Evolutionary conservation across 139 green algal genomes (phyloP).

Genomic region (Chlorella sorokiniana): DNA sequence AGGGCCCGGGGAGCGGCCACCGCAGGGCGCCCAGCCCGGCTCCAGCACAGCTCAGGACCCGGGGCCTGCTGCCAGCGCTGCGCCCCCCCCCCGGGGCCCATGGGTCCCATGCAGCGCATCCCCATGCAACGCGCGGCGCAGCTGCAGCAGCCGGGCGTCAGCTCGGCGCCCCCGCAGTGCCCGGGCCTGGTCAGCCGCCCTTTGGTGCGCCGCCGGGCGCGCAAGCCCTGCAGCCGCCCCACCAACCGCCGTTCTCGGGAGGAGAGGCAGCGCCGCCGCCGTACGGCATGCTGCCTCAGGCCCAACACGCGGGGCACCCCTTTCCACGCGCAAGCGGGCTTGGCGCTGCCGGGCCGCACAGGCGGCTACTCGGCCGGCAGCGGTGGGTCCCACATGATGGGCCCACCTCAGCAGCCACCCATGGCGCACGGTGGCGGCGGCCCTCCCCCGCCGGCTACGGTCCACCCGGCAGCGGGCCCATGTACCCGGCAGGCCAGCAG

Average conservation of each 20-base stretch:
- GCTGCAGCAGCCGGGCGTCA: background rate
- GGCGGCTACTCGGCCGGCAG: too few species aligned
- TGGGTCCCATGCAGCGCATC: background rate
- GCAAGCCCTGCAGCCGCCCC: too few species aligned
- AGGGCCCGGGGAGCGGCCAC: background rate
- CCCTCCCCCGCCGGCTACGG: too few species aligned
- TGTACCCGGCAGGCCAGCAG: too few species aligned
- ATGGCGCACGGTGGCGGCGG: too few species aligned
- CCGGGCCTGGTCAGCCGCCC: background rate
- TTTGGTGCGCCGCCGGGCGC: background rate
- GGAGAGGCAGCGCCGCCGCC: background rate
- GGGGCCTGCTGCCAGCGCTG: background rate
- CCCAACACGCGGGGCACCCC: too few species aligned
- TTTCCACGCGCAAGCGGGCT: too few species aligned
- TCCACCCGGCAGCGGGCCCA: too few species aligned
- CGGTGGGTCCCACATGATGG: too few species aligned
- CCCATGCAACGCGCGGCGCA: background rate
- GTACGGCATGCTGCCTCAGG: too few species aligned
- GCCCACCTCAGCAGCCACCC: too few species aligned
- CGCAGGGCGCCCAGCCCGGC: background rate
- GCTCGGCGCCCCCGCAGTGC: background rate
- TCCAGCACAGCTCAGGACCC: background rate
- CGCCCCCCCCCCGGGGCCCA: background rate
- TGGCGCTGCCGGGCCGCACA: too few species aligned
- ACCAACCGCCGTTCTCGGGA: background rate